phyloP scores from a whole-genome alignment of 176 grass and related monocot species.

The Oryza longistaminata region DNA sequence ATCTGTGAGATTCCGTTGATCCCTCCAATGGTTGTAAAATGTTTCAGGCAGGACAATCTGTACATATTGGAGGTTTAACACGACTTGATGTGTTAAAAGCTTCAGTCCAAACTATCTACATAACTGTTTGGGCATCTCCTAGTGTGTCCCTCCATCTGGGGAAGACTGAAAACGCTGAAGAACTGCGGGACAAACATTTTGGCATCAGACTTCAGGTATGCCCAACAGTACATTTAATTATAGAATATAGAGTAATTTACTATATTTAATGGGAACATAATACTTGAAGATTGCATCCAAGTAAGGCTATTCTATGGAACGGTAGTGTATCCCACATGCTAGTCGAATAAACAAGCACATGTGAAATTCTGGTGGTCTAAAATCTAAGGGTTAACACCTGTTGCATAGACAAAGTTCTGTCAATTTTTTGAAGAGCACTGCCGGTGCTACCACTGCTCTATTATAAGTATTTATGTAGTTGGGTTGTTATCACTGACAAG shows the following conservation, averaged over 20 bases:
- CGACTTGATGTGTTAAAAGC: conserved; percentile 76
- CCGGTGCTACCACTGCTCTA: neutral
- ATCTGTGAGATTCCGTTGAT: neutral
- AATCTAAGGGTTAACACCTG: neutral
- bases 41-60: conserved; percentile 72
- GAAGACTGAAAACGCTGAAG: conserved; percentile 77
- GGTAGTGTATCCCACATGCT: neutral
- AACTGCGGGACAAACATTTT: conserved; percentile 74
- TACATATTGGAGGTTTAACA: conserved; percentile 79
- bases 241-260: neutral
- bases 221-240: neutral
- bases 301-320: neutral
- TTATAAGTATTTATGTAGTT: conserved; percentile 14
- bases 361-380: neutral
- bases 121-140: conserved; percentile 86
- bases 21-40: conserved; percentile 12
- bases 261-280: neutral
- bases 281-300: neutral
- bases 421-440: neutral
- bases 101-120: conserved; percentile 80
- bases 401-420: neutral
- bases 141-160: conserved; percentile 87
- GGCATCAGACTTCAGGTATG: conserved; percentile 81
- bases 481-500: conserved; percentile 28
- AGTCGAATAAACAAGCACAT: conserved; percentile 27